Base-by-base conservation (phyloP, 306 rosid species). In the Biancaea sappan region DNA sequence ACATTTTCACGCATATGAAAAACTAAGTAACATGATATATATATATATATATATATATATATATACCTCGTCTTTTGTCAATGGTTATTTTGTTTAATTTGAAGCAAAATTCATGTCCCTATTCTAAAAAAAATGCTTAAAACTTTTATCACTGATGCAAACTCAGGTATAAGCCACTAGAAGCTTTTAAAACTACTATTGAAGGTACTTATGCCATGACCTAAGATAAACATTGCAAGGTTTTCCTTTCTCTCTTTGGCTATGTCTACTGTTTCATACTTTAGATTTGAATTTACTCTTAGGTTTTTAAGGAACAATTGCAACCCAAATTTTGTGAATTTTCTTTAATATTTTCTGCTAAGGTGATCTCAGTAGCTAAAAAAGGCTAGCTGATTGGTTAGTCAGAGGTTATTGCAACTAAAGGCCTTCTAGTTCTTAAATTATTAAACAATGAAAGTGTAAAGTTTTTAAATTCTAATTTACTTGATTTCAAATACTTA, bases 181-280 rank as follows among this genome's bases (percentile, higher is more conserved):
- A 94, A 83, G 96, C 99, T 22, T 92, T 94, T 24, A 94, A 88
- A 88, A 94, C 99, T 51, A 97, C 99, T 1, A 96, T 94, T 26
- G 99, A 94, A 87, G 97, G 99, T 60, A 87, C 97, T 25, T 89
- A 88, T 83, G 96, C 92, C 65, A 87, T 86, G 76, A 90, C 93
- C 80, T 67, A 85, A 57, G 96, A 92, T 79, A 97, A 92, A 64
- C 97, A 96, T 62, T 92, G 99, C 96, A 94, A 92, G 99, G 90
- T 86, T 69, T 72, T 29, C 31, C 56, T 14, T 62, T 38, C 16
- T 41, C 65, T 28, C 35, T 21, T 13, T 8, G 0, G 63, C 15
- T 56, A 4, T 47, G 38, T 74, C 1, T 1, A 2, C 18, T 32
- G 21, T 65, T 79, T 18, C 6, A 21, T 34, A 22, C 4, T 52